These are phyloP conservation scores for Leishmania tarentolae DNA, from an alignment of 208 protist genomes.

Conservation along the genomic window DNA sequence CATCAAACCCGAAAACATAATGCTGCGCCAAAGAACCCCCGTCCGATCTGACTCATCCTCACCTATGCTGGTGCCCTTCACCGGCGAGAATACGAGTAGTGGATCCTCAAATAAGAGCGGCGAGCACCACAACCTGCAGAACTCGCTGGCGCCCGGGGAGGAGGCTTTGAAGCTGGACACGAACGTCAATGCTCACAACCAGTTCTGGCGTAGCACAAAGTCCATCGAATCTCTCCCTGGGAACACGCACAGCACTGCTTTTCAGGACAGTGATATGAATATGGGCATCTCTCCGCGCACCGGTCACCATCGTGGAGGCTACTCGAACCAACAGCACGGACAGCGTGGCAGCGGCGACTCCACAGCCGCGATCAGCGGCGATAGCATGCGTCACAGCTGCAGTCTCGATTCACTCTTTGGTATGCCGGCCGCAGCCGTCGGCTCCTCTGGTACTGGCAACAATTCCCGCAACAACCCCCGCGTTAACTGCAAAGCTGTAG, in stretches of 20 bases:
- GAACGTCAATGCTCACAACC: conserved; percentile 28
- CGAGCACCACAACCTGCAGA: conserved; percentile 24
- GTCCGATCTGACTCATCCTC: conserved; percentile 15
- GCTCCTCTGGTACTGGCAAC: conserved; percentile 15
- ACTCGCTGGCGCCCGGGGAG: conserved; percentile 18
- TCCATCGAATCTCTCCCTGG: conserved; percentile 17
- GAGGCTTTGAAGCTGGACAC: conserved; percentile 21
- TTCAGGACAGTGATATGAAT: conserved; percentile 23
- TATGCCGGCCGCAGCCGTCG: conserved; percentile 11
- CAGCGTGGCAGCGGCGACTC: conserved; percentile 1
- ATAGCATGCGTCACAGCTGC: conserved; percentile 13
- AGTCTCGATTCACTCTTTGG: conserved; percentile 30
- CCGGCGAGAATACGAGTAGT: conserved; percentile 20
- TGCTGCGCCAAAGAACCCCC: conserved; percentile 55
- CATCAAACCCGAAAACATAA: conserved; percentile 97
- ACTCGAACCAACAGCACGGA: background rate
- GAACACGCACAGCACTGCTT: conserved; percentile 9
- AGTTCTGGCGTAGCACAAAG: conserved; percentile 31
- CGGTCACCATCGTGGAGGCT: background rate
- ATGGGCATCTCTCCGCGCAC: conserved; percentile 15
- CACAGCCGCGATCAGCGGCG: background rate
- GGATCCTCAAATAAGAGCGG: conserved; percentile 30
- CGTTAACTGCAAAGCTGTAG: conserved; percentile 15
- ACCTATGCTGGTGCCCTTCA: conserved; percentile 10
- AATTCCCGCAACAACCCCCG: conserved; percentile 21